Percentiles rank a stretch among this genome's conserved stretches.
Evolutionary conservation across 2,329 filamentous ascomycete species (phyloP).

Genomic region (Chalara sp.): DNA sequence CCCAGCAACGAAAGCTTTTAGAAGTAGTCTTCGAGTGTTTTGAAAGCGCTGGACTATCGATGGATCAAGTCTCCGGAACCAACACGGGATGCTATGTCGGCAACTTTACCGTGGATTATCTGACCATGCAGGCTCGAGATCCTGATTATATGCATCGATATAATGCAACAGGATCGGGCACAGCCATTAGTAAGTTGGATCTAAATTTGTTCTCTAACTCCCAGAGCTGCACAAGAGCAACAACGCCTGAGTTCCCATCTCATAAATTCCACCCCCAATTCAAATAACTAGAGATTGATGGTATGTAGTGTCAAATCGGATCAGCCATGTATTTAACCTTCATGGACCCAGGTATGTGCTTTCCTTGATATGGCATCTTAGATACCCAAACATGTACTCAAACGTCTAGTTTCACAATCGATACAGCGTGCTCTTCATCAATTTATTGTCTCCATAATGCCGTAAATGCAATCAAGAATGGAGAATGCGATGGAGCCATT

Average conservation of each 20-base stretch:
- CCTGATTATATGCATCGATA: too few relatives aligned
- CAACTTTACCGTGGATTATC: neutral
- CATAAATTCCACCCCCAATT: too few relatives aligned
- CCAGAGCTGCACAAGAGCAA: too few relatives aligned
- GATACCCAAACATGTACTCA: neutral
- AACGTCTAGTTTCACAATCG: neutral
- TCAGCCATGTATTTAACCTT: too few relatives aligned
- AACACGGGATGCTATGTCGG: neutral
- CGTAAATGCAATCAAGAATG: neutral
- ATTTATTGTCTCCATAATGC: neutral
- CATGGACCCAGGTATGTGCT: neutral
- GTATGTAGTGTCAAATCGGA: too few relatives aligned
- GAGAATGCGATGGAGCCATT: neutral
- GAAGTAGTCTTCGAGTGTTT: conserved; percentile 25
- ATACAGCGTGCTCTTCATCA: neutral
- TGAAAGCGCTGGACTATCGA: conserved; percentile 23
- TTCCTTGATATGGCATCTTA: neutral
- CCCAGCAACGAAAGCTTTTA: conserved; percentile 43
- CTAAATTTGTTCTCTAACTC: too few relatives aligned
- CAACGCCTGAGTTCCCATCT: too few relatives aligned
- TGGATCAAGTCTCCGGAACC: neutral
- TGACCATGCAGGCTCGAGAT: neutral
- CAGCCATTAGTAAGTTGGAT: too few relatives aligned
- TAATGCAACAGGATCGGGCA: too few relatives aligned
- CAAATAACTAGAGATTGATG: too few relatives aligned